Evolutionary conservation across 1,284 basidiomycete genomes (phyloP).

Genomic region (Singerocomus rubriflavus): DNA sequence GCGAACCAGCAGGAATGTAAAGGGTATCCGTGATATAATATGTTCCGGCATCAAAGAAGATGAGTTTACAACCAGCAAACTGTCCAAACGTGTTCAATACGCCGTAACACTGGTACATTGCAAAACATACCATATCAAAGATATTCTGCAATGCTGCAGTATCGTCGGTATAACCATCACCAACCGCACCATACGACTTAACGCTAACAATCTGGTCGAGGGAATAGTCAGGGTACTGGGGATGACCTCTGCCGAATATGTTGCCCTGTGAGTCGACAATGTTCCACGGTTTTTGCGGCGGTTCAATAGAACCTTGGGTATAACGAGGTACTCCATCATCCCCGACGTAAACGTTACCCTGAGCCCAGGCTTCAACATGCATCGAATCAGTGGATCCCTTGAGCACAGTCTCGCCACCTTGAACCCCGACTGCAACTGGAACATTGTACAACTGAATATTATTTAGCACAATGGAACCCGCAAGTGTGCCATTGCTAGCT

Average conservation of each 20-base stretch:
- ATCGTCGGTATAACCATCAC: slow-evolving; percentile 76
- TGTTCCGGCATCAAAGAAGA: slow-evolving; percentile 72
- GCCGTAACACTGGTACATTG: neutral
- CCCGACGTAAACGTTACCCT: slow-evolving; percentile 66
- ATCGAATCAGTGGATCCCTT: slow-evolving; percentile 49
- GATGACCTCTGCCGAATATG: slow-evolving; percentile 65
- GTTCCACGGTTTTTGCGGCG: slow-evolving; percentile 50
- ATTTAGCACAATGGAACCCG: slow-evolving; percentile 44
- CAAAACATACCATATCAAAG: slow-evolving; percentile 48
- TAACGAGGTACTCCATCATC: slow-evolving; percentile 42
- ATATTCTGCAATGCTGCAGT: slow-evolving; percentile 63
- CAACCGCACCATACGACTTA: slow-evolving; percentile 63
- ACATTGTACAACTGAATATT: slow-evolving; percentile 43
- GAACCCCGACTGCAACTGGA: slow-evolving; percentile 47
- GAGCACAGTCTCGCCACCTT: slow-evolving; percentile 46
- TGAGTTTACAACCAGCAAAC: slow-evolving; percentile 72
- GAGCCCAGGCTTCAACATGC: slow-evolving; percentile 65
- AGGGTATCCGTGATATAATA: slow-evolving; percentile 74
- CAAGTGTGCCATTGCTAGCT: slow-evolving; percentile 29
- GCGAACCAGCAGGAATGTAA: slow-evolving; percentile 66
- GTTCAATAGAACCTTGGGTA: slow-evolving; percentile 46
- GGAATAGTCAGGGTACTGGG: slow-evolving; percentile 66
- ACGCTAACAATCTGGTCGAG: slow-evolving; percentile 68
- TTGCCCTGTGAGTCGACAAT: slow-evolving; percentile 55
- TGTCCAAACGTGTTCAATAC: slow-evolving; percentile 24